Evolutionary conservation across 495 filamentous ascomycete species (phyloP), one percentile per base, ranked within the genome.

Genomic region (Talaromyces adpressus): DNA sequence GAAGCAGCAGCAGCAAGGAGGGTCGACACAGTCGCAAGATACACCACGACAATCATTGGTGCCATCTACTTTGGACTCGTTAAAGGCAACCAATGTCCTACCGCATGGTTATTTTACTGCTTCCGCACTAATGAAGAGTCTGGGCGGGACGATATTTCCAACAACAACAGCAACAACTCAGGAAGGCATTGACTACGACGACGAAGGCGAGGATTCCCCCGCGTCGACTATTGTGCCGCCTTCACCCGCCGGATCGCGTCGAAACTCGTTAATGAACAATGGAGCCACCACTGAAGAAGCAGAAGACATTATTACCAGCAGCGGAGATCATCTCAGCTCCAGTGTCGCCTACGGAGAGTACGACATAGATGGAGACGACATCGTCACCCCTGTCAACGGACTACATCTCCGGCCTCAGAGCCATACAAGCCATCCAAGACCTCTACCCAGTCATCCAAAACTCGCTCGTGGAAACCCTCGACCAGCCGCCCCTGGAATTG

Each of bases 171-270:
- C 22, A 8, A 22, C 51, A 62, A 56, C 52, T 20, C 59, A 54
- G 51, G 54, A 18, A 63, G 52, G 12, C 12, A 56, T 29, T 56
- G 52, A 27, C 12, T 56, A 56, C 23, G 52, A 56, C 68, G 66
- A 61, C 56, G 52, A 64, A 18, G 52, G 32, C 20, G 54, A 62
- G 32, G 66, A 67, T 36, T 62, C 66, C 12, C 62, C 68, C 12
- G 51, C 67, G 22, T 62, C 74, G 58, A 64, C 66, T 27, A 69
- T 67, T 52, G 68, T 70, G 62, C 73, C 77, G 64, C 72, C 75
- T 22, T 78, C 75, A 64, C 75, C 73, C 30, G 67, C 66, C 57
- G 63, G 73, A 57, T 75, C 74, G 1, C 52, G 56, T 32, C 57
- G 60, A 12, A 32, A 47, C 25, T 62, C 60, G 7, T 20, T 45